Evolutionary conservation across 2,329 filamentous ascomycete species (phyloP), one percentile per base, ranked within the genome.

Genomic region (Aspergillus fischeri): DNA sequence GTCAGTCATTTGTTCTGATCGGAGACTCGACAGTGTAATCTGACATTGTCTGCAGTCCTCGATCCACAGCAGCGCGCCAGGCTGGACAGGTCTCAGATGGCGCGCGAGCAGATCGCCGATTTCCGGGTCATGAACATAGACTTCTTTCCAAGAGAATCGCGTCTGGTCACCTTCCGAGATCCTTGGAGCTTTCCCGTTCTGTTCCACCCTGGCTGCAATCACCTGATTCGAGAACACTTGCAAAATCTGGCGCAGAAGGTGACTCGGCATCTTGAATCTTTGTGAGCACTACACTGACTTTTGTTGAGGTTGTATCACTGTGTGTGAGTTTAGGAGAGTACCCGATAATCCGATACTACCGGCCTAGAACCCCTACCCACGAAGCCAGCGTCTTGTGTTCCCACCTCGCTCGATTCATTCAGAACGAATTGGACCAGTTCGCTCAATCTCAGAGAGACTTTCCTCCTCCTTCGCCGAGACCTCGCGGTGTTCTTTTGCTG

Each of bases 251-350:
- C 94, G 28, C 90, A 96, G 73, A 97, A 93, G 86, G 92, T 95
- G 72, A 44, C 63, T 56, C 48, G 54, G 2, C 42, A 42, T 41
- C 14, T 9, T 20, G 2, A 8, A 20, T 10, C 11, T n/a, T 38
- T 5, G 2, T 25, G 28, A 21, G 28, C 21, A 17, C 3, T 11
- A 27, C 54, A 45, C 58, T 69, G 38, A 67, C 57, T 53, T 51
- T 20, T 41, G 17, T 47, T 25, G 35, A 92, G 90, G 88, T 95
- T 62, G 89, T 91, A 3, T 89, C 91, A 29, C 82, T 97, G 28
- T 99, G 94, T 71, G 91, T 96, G 44, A 88, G 91, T 0, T 77
- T 97, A n/a, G 92, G 92, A 63, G 94, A 99, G 75, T 93, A 95
- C 68, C 94, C 94, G 6, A 89, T 90, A 63, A 90, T 99, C 59